Evolutionary conservation across 83 land plant genomes (phyloP), one percentile per base, ranked within the genome.

Genomic region (Picea mariana): DNA sequence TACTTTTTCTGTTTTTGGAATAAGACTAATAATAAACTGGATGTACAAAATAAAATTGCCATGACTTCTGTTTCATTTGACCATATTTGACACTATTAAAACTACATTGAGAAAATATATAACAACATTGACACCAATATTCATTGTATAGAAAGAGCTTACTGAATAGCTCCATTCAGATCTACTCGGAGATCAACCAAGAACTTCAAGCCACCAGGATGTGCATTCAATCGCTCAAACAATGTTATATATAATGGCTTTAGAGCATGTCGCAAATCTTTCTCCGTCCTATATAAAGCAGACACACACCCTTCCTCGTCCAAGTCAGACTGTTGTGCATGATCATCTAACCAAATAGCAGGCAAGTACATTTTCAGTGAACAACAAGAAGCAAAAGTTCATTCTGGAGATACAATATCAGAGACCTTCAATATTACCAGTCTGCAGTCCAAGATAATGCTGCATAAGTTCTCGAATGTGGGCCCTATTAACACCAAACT

Each of bases 201-300:
- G 75, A 93, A 82, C 85, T 83, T 89, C 85, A 93, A 79, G 52
- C 95, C 95, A 78, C 94, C 93, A 63, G 87, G 87, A 52, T 91
- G 87, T 55, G 82, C 92, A 80, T 93, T 93, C 49, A 93, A 86
- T 42, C 91, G 85, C 64, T 93, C 95, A 86, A 93, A 91, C n/a
- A 93, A 89, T 81, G 79, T 69, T 75, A 79, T 90, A 84, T 89
- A 93, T 75, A 67, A 81, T 2, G 93, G 95, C 87, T 87, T 85
- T 11, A 93, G 86, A 20, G 90, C 83, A 81, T 84, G 87, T 67
- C 95, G 77, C 84, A 91, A 82, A 77, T 87, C 87, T 38, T 85
- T 58, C 85, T 93, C 93, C 49, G 83, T 89, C 63, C 93, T 81
- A 75, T 89, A 89, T n/a, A 89, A 89, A 71, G 87, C 77, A 63